Conservation (phyloP, 2,329 filamentous ascomycete genomes). For the Botrytis galanthina region DNA sequence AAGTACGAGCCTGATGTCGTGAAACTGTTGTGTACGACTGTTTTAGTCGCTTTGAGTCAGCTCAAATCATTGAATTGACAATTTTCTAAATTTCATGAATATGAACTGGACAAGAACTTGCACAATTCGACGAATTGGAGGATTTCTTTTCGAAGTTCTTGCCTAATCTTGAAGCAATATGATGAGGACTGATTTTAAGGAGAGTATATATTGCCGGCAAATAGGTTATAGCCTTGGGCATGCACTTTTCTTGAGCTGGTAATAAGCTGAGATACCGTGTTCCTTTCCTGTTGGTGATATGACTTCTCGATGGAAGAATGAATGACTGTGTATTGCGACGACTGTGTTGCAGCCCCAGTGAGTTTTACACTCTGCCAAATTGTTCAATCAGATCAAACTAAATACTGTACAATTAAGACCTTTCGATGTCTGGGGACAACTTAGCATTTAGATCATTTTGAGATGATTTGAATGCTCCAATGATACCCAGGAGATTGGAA, state of each 20-base stretch:
- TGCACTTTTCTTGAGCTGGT: no score
- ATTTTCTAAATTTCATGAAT: neutral
- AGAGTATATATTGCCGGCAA: neutral
- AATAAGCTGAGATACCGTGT: neutral
- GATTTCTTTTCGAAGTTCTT: neutral
- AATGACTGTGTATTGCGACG: neutral
- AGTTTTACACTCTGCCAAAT: neutral
- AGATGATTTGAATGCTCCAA: neutral
- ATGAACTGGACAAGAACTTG: neutral
- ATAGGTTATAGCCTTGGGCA: neutral
- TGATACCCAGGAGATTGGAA: accelerated
- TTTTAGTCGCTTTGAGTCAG: neutral
- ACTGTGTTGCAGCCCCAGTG: neutral
- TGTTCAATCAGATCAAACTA: no score
- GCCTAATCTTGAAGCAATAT: no score
- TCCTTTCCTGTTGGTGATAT: neutral
- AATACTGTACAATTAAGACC: neutral
- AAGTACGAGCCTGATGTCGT: neutral
- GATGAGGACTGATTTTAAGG: neutral
- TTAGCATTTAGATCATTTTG: neutral
- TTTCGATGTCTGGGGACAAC: neutral
- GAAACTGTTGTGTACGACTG: neutral
- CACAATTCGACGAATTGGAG: neutral
- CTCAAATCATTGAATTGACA: accelerated
- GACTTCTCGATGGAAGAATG: neutral